A percentile compares a stretch with the other conserved stretches of the same genome.
phyloP scores from a whole-genome alignment of 148 eudicot species.

The Drosera capensis region DNA sequence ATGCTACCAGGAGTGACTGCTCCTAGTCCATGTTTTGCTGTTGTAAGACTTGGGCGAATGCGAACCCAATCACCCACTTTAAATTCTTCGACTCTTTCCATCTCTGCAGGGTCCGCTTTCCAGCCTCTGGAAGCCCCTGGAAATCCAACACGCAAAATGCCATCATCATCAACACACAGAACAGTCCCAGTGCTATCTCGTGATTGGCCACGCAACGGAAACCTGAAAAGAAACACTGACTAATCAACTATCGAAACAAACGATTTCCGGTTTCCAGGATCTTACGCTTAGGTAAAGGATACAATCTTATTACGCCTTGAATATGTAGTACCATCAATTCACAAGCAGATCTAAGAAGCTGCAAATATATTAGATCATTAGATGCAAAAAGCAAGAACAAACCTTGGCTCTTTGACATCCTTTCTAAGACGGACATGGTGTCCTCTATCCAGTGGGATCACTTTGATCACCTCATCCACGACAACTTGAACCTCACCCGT shows the following conservation, averaged over 20 bases:
- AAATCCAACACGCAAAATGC: slow-evolving; percentile 94
- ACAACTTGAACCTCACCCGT: slow-evolving; percentile 80
- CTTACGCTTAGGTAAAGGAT: no score
- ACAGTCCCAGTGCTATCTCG: slow-evolving; percentile 94
- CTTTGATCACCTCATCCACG: slow-evolving; percentile 74
- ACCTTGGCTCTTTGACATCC: slow-evolving; percentile 91
- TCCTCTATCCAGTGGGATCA: slow-evolving; percentile 93
- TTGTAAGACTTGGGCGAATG: slow-evolving; percentile 81
- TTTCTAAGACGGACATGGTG: slow-evolving; percentile 83
- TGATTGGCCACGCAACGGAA: slow-evolving; percentile 87
- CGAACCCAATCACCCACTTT: slow-evolving; percentile 99
- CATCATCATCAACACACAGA: slow-evolving; percentile 96
- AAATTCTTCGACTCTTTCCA: slow-evolving; percentile 97
- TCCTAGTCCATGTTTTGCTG: slow-evolving; percentile 92
- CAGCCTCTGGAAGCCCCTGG: slow-evolving; percentile 99
- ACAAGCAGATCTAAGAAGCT: no score
- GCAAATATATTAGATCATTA: no score
- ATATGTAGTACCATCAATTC: no score
- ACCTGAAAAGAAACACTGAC: slow-evolving; percentile 31
- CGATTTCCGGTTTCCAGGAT: no score
- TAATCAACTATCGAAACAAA: slow-evolving; percentile 1
- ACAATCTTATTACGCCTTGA: no score
- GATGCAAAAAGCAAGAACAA: slow-evolving; percentile 8
- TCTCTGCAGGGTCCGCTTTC: slow-evolving; percentile 99
- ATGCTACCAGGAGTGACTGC: slow-evolving; percentile 96